Evolutionary conservation across 495 filamentous ascomycete genomes (phyloP), one percentile per base, ranked within the genome.

Genomic region (Acidomyces sp.): DNA sequence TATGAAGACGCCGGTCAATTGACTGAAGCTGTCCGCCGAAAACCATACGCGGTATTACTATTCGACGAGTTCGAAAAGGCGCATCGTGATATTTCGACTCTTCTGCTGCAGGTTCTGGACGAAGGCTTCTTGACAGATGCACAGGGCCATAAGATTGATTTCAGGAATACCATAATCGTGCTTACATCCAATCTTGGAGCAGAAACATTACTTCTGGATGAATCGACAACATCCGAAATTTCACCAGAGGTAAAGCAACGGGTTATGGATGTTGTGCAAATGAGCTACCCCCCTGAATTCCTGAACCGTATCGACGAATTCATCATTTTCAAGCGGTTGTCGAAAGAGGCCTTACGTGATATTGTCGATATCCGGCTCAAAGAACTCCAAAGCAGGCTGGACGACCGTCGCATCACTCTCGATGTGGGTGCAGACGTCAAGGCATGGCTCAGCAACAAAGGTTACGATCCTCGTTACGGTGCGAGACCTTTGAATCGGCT

Each of bases 51-150:
- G 1, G 82, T 97, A 4, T 65, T 97, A 0, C 67, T 97, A 1
- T 93, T 97, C 48, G 90, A 97, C 61, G 90, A 96, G 52, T 97
- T 94, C 55, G 88, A 96, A 57, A 95, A 97, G 56, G 88, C 88
- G 2, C 88, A 96, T 55, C 78, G 82, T 17, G 90, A 97, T 55
- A 95, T 96, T 45, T 90, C 85, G 2, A 78, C 87, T 0, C 64
- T 97, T n/a, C 73, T 97, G 3, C 72, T 97, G 1, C 90, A 96
- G 51, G 90, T 96, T 1, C 73, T 97, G 0, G 90, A 97, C 61
- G 90, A 96, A 58, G 90, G 88, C 10, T 95, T 88, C 65, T 70
- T 97, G 19, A 94, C 90, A 3, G 90, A 96, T 58, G 71, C 85
- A 3, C 88, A 96, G 58, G 90, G 90, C 25, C 90, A 93, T 62